Evolutionary conservation across 208 protist genomes (phyloP).

Genomic region (Trypanosoma brucei): DNA sequence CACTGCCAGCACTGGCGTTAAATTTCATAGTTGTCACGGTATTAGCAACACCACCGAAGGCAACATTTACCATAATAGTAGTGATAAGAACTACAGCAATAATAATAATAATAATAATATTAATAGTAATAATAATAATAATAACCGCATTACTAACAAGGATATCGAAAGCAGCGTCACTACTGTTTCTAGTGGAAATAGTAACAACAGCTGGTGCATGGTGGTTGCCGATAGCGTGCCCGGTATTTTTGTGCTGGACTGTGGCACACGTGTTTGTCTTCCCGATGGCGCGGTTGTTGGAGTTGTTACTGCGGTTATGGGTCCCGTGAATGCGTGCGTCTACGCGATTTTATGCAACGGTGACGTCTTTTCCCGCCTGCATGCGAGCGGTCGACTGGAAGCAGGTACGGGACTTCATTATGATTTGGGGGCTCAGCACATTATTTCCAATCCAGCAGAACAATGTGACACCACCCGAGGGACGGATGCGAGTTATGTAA

Average conservation of each 20-base stretch:
- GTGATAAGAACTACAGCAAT: neutral
- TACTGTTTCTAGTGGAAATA: neutral
- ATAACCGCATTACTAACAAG: neutral
- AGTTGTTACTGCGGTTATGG: slow-evolving; percentile 48
- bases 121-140: neutral
- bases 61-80: neutral
- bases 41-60: neutral
- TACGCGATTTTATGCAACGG: slow-evolving; percentile 40
- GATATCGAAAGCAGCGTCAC: no score
- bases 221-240: slow-evolving; percentile 44
- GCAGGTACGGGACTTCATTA: slow-evolving; percentile 37
- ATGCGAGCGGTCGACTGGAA: slow-evolving; percentile 18
- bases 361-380: neutral
- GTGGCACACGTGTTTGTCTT: slow-evolving; percentile 62
- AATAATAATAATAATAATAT: neutral
- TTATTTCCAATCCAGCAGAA: slow-evolving; percentile 45
- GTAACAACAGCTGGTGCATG: slow-evolving; percentile 7
- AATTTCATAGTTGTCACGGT: no score
- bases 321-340: slow-evolving; percentile 47
- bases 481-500: slow-evolving; percentile 85
- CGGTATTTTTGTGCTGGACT: slow-evolving; percentile 49
- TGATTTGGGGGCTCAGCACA: slow-evolving; percentile 41
- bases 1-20: no score
- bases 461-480: slow-evolving; percentile 60
- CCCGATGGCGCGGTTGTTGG: slow-evolving; percentile 52